Conservation (phyloP, 1,284 basidiomycete species). For the Apiotrichum porosum region DNA sequence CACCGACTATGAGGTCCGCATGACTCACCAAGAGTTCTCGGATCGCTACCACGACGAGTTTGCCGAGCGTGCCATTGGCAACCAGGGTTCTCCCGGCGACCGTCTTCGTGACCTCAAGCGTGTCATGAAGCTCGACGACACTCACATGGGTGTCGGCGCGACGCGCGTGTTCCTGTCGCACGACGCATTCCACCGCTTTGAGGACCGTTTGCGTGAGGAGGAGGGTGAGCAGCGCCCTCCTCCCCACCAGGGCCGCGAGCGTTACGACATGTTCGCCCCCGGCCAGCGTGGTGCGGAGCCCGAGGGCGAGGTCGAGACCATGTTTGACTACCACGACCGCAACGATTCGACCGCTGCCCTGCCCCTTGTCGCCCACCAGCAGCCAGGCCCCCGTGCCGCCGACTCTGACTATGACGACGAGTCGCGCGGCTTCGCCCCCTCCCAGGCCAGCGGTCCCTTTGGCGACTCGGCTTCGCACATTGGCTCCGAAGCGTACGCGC, state of each 20-base stretch:
- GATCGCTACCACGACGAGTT: constrained; percentile 67
- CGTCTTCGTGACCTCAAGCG: constrained; percentile 52
- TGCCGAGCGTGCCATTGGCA: constrained; percentile 40
- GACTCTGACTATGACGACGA: constrained; percentile 69
- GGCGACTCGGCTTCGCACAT: constrained; percentile 74
- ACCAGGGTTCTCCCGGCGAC: constrained; percentile 46
- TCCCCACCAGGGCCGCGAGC: constrained; percentile 4
- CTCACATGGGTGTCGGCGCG: constrained; percentile 72
- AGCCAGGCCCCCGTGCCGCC: constrained; percentile 61
- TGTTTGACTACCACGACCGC: constrained; percentile 24
- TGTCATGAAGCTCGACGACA: constrained; percentile 62
- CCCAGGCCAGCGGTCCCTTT: constrained; percentile 60
- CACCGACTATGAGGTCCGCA: constrained; percentile 69
- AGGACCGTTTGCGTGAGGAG: constrained; percentile 74
- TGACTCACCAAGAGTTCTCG: constrained; percentile 84
- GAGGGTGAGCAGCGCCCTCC: constrained; percentile 70
- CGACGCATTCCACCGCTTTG: constrained; percentile 77
- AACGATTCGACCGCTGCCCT: constrained; percentile 52
- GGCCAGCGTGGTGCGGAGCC: constrained; percentile 54
- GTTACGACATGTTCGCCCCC: constrained; percentile 61
- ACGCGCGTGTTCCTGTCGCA: constrained; percentile 90
- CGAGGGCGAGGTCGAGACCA: constrained; percentile 12
- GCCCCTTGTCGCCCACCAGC: constrained; percentile 67
- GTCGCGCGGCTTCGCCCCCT: constrained; percentile 58
- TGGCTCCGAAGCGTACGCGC: constrained; percentile 85